phyloP scores from a whole-genome alignment of 1,139 yeast species.

The Entelexis sorbosivorans region DNA sequence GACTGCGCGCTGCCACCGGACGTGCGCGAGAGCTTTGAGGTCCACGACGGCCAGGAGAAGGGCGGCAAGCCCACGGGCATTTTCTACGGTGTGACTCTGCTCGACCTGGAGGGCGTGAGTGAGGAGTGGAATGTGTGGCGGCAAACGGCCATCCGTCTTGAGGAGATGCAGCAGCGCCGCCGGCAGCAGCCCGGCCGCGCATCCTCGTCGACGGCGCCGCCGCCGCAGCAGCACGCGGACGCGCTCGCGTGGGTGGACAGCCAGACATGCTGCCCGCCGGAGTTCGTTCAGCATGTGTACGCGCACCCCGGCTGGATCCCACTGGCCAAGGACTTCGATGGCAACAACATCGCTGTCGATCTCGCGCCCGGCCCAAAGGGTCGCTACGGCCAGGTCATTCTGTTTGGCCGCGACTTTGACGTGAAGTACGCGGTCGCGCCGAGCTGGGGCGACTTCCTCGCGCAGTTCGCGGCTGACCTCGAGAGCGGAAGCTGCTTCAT shows the following conservation, averaged over 20 bases:
- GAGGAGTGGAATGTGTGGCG: slow-evolving; percentile 69
- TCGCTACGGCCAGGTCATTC: slow-evolving; percentile 68
- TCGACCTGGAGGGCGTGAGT: slow-evolving; percentile 59
- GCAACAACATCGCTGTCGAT: slow-evolving; percentile 84
- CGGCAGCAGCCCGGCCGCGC: slow-evolving; percentile 7
- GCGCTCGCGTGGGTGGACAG: slow-evolving; percentile 28
- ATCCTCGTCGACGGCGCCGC: slow-evolving; percentile 4
- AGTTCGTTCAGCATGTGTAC: slow-evolving; percentile 55
- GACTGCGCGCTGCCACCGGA: slow-evolving; percentile 58
- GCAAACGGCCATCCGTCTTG: slow-evolving; percentile 42
- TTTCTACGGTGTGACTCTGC: slow-evolving; percentile 55
- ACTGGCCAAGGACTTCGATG: slow-evolving; percentile 71
- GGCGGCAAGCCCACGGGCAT: slow-evolving; percentile 70
- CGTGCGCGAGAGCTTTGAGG: slow-evolving; percentile 60
- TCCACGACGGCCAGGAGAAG: slow-evolving; percentile 73
- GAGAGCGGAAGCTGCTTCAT: slow-evolving; percentile 67
- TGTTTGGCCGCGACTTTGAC: slow-evolving; percentile 85
- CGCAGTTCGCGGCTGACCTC: slow-evolving; percentile 71
- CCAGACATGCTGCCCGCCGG: slow-evolving; percentile 69
- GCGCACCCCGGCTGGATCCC: slow-evolving; percentile 92
- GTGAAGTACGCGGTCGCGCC: slow-evolving; percentile 67
- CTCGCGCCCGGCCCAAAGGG: slow-evolving; percentile 74
- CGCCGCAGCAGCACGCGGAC: slow-evolving; percentile 1
- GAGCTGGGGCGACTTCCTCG: slow-evolving; percentile 74
- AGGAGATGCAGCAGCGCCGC: slow-evolving; percentile 23